phyloP scores from a whole-genome alignment of 805 yeast genomes.

The Hanseniaspora taiwanica region DNA sequence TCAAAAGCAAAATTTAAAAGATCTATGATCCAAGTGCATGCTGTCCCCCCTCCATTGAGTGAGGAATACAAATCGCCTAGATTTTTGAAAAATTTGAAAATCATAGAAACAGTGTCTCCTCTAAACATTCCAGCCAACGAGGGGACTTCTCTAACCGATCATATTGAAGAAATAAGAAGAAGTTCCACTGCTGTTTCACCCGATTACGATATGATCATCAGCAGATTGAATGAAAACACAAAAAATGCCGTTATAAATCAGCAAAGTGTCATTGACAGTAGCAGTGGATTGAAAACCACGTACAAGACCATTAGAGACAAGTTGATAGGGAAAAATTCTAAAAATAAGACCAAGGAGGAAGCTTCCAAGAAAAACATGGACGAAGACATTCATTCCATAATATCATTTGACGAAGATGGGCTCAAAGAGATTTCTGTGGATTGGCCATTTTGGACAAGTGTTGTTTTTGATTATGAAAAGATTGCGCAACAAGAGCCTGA shows the following conservation, averaged over 20 bases:
- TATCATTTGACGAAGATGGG: conserved; percentile 26
- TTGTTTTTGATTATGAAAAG: conserved; percentile 61
- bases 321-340: background rate
- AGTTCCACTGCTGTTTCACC: conserved; percentile 3
- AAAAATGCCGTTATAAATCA: conserved; percentile 1
- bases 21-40: background rate
- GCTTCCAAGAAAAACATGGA: background rate
- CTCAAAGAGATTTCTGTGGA: conserved; percentile 33
- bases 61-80: conserved; percentile 4
- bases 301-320: conserved; percentile 1
- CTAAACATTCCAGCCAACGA: background rate
- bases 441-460: conserved; percentile 82
- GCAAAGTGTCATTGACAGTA: conserved; percentile 3
- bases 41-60: conserved; percentile 4
- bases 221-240: conserved; percentile 3
- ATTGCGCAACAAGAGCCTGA: conserved; percentile 52
- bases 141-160: background rate
- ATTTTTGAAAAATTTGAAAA: conserved; percentile 3
- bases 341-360: background rate
- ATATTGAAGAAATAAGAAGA: conserved; percentile 2
- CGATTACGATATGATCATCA: conserved; percentile 6
- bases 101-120: background rate
- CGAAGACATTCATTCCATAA: conserved; percentile 14
- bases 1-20: background rate
- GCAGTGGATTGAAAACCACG: background rate